Base-by-base conservation (phyloP, 768 basidiomycete genomes). In the Rhodotorula paludigena region DNA sequence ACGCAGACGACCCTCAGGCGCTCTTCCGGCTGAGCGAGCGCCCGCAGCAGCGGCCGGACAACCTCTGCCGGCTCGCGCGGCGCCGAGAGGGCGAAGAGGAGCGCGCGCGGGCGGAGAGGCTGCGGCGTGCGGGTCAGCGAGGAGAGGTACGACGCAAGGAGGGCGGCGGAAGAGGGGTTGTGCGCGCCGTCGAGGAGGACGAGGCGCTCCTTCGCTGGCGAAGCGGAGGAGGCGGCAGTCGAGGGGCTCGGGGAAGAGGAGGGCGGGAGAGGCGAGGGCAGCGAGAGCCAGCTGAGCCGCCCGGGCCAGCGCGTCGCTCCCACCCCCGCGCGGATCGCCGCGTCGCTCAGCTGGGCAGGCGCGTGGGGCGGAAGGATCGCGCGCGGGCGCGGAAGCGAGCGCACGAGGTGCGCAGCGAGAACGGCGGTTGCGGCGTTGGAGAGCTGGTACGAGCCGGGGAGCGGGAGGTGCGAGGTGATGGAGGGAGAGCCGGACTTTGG, bases 131-230 rank as follows among this genome's bases (percentile, higher is more conserved):
- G 78, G 69, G 79, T 81, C 53, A 79, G 78, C 61, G 77, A 75
- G 36, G 81, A 72, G 63, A 93, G 79, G 76, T 90, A 97, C 4
- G 80, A 76, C 14, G 85, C 82, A 18, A 97, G 84, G 1, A 84
- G 84, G 36, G 77, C 71, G 0, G 91, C 83, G 0, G 91, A 91
- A 11, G 89, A 86, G 12, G 86, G 79, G 76, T 98, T 99, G 77
- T 98, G 96, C 1, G 96, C 94, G 6, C 96, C 96, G 75, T 99
- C 96, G 9, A 87, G 88, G 18, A 98, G 82, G 20, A 93, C 72
- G 71, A 64, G 49, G 47, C 56, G 41, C 47, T 73, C 42, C 78
- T 66, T 64, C 72, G 75, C 48, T 16, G 45, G 33, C 32, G 28
- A 18, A 10, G 8, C 6, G n/a, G 61, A 23, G 16, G 47, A 3